Conservation (phyloP, 2,329 filamentous ascomycete species). For the Coniochaeta sp. region DNA sequence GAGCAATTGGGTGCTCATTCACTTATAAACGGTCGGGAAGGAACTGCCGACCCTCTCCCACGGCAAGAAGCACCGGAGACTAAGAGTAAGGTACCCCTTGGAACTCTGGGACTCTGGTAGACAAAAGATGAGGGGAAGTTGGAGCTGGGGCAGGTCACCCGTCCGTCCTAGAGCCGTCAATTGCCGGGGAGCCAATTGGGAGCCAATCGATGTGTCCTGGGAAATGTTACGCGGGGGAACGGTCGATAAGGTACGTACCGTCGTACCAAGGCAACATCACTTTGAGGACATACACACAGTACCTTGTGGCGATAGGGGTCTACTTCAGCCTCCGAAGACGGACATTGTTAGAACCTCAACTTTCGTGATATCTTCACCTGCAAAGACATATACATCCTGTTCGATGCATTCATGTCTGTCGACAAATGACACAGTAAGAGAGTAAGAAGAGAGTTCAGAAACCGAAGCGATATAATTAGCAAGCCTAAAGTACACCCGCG, state of each 20-base stretch:
- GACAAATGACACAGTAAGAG: background rate
- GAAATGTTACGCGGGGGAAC: background rate
- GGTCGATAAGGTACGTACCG: background rate
- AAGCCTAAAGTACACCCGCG: constrained; percentile 1
- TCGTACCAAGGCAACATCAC: too few species aligned
- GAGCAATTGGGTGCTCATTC: background rate
- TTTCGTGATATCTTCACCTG: background rate
- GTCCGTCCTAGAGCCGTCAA: background rate
- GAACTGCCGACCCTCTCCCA: background rate
- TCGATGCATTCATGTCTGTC: too few species aligned
- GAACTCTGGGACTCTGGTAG: too few species aligned
- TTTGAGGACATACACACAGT: background rate
- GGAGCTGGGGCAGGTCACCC: background rate
- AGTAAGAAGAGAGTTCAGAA: background rate
- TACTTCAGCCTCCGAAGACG: background rate
- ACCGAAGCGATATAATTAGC: background rate
- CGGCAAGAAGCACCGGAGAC: background rate
- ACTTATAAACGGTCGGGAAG: background rate
- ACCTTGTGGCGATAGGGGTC: background rate
- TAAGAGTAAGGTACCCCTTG: too few species aligned
- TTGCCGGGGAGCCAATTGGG: too few species aligned
- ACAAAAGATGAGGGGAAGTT: background rate
- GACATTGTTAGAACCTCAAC: too few species aligned
- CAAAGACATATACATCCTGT: too few species aligned
- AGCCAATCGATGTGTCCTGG: background rate